phyloP scores from a whole-genome alignment of 139 green algal species.

The Chlamydomonas asymmetrica region DNA sequence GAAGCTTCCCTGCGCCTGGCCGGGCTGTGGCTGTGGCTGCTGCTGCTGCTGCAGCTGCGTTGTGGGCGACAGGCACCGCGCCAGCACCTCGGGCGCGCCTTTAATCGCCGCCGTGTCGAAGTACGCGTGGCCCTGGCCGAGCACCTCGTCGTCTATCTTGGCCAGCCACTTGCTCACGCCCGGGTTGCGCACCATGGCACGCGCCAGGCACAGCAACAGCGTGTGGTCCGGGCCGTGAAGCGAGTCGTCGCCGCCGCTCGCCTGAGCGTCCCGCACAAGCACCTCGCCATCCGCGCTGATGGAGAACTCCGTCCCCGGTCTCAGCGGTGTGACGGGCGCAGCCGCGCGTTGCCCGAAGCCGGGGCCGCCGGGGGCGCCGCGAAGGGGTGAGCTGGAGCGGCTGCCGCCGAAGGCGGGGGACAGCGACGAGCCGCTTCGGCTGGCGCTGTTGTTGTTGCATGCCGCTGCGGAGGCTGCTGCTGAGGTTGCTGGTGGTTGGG shows the following conservation, averaged over 20 bases:
- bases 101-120: constrained; percentile 43
- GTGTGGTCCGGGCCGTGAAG: neutral
- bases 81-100: constrained; percentile 33
- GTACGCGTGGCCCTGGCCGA: constrained; percentile 48
- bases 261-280: neutral
- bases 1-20: too few species aligned
- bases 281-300: constrained; percentile 20
- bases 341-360: neutral
- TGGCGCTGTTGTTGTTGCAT: neutral
- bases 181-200: constrained; percentile 40
- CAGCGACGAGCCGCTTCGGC: neutral
- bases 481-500: neutral
- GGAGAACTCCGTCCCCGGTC: constrained; percentile 4
- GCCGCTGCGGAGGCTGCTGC: too few species aligned
- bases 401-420: neutral
- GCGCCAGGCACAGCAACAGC: constrained; percentile 29
- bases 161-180: constrained; percentile 49
- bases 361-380: neutral
- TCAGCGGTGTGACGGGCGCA: constrained; percentile 1
- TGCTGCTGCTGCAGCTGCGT: too few species aligned
- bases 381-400: neutral
- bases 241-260: neutral
- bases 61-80: too few species aligned
- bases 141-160: constrained; percentile 64
- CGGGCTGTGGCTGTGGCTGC: too few species aligned